Evolutionary conservation across 352 stramenopile genomes (phyloP).

Genomic region (Globisporangium abappressorium): DNA sequence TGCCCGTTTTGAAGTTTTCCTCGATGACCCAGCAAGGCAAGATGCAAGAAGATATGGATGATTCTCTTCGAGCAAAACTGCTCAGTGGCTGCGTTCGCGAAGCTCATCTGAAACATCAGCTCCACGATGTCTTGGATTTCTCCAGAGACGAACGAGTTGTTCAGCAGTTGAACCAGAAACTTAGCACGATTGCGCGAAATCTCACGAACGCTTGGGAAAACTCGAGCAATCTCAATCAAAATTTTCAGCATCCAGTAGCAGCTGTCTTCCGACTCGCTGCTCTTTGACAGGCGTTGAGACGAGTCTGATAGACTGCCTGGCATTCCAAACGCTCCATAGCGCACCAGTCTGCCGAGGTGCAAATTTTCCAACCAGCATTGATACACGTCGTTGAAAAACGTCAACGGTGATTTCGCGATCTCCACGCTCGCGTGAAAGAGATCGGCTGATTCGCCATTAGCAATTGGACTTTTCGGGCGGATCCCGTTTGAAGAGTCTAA

Average conservation of each 20-base stretch:
- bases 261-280: slow-evolving; percentile 35
- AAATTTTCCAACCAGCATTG: slow-evolving; percentile 80
- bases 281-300: slow-evolving; percentile 1
- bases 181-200: slow-evolving; percentile 42
- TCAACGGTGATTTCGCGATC: slow-evolving; percentile 54
- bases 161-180: slow-evolving; percentile 51
- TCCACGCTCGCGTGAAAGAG: slow-evolving; percentile 64
- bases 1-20: slow-evolving; percentile 7
- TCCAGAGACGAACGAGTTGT: slow-evolving; percentile 42
- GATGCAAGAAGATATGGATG: slow-evolving; percentile 60
- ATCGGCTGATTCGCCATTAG: slow-evolving; percentile 24
- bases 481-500: slow-evolving; percentile 33
- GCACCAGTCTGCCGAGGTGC: slow-evolving; percentile 37
- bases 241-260: slow-evolving; percentile 66
- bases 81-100: slow-evolving; percentile 32
- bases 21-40: slow-evolving; percentile 62
- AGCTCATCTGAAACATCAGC: slow-evolving; percentile 53
- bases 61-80: slow-evolving; percentile 53
- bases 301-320: slow-evolving; percentile 26
- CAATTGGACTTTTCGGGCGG: slow-evolving; percentile 39
- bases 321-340: slow-evolving; percentile 31
- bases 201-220: slow-evolving; percentile 52
- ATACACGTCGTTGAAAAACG: slow-evolving; percentile 80
- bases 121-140: slow-evolving; percentile 71
- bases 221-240: slow-evolving; percentile 55